phyloP scores from a whole-genome alignment of 495 filamentous ascomycete species.

The Aspergillus hancockii region DNA sequence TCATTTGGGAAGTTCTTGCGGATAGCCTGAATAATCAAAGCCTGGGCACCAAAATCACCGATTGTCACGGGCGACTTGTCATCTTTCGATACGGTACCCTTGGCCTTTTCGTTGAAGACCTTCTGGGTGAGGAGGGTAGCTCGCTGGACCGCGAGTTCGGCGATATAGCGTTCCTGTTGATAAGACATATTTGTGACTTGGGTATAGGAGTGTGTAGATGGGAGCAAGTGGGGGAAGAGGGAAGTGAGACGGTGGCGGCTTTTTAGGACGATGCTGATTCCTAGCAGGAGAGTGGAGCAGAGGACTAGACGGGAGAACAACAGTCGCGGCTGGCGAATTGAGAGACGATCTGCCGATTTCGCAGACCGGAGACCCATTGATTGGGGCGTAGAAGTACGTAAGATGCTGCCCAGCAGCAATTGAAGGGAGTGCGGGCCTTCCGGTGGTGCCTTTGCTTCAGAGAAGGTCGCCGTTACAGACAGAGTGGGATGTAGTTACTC shows the following conservation, averaged over 20 bases:
- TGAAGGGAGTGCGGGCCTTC: not conserved
- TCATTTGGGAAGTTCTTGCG: slow-evolving; percentile 86
- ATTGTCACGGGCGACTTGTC: slow-evolving; percentile 97
- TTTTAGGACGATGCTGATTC: slow-evolving; percentile 46
- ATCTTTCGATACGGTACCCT: slow-evolving; percentile 90
- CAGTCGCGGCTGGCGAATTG: slow-evolving; percentile 33
- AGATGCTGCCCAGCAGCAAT: slow-evolving; percentile 7
- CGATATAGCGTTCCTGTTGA: slow-evolving; percentile 78
- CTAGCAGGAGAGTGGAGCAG: slow-evolving; percentile 53
- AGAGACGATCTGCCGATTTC: slow-evolving; percentile 24
- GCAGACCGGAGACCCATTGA: slow-evolving; percentile 24
- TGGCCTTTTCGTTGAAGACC: slow-evolving; percentile 89
- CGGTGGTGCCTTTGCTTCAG: not conserved
- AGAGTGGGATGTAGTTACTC: not conserved
- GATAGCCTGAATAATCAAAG: slow-evolving; percentile 88
- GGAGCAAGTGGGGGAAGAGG: slow-evolving; percentile 35
- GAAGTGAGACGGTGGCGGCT: slow-evolving; percentile 45
- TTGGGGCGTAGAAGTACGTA: slow-evolving; percentile 1
- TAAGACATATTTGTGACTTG: slow-evolving; percentile 56
- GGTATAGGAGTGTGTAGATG: slow-evolving; percentile 26
- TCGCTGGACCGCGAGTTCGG: slow-evolving; percentile 89
- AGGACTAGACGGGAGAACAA: slow-evolving; percentile 35
- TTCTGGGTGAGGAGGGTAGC: slow-evolving; percentile 85
- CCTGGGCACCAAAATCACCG: slow-evolving; percentile 96
- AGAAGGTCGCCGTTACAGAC: not conserved